Percentiles rank a stretch among this genome's conserved stretches.
Evolutionary conservation across 345 rosid species (phyloP).

Genomic region (Carallia pectinifolia): DNA sequence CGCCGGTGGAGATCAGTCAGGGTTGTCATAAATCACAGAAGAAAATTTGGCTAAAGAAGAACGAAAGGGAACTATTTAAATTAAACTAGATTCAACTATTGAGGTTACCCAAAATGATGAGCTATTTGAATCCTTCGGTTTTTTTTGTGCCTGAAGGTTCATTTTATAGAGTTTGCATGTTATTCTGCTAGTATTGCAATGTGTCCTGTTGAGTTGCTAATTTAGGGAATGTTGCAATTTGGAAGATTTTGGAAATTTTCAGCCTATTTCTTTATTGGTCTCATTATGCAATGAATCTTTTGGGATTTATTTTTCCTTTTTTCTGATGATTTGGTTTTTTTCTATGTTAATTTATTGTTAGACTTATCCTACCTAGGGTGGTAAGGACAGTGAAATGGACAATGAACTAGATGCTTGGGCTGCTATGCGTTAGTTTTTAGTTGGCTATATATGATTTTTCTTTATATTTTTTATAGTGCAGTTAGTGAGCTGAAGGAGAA

Average conservation of each 20-base stretch:
- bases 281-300: too few species aligned
- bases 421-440: too few species aligned
- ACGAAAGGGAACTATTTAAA: slow-evolving; percentile 72
- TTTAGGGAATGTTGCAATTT: not conserved
- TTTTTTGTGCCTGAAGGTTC: slow-evolving; percentile 93
- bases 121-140: slow-evolving; percentile 77
- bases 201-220: not conserved
- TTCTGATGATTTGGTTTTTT: not conserved
- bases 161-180: slow-evolving; percentile 76
- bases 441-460: too few species aligned
- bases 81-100: slow-evolving; percentile 68
- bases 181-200: slow-evolving; percentile 4
- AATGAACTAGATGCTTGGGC: too few species aligned
- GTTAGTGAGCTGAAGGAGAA: slow-evolving; percentile 64
- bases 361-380: too few species aligned
- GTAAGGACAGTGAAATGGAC: too few species aligned
- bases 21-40: slow-evolving; percentile 43
- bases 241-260: too few species aligned
- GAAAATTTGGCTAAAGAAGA: slow-evolving; percentile 85
- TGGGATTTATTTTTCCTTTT: too few species aligned
- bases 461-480: too few species aligned
- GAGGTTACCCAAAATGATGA: slow-evolving; percentile 66
- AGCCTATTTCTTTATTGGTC: too few species aligned
- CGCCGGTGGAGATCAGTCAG: slow-evolving; percentile 39
- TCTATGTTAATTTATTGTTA: not conserved